Conservation (phyloP, 2,329 filamentous ascomycete genomes). For the Cytospora piceicola region DNA sequence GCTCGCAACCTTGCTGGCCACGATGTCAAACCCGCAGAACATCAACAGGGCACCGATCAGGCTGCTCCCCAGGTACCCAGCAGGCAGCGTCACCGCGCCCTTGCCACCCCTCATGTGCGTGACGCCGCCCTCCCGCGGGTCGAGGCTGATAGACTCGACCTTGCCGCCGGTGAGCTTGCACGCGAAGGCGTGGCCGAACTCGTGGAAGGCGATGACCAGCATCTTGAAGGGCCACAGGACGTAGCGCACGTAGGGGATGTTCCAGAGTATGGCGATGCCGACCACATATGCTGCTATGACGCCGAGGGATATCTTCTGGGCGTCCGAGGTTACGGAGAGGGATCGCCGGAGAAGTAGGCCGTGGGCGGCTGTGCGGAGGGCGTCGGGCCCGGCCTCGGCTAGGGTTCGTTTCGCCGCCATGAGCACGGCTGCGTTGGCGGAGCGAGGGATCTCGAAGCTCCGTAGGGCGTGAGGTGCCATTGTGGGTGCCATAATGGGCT, state of each 20-base stretch:
- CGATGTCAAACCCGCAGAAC: conserved; percentile 81
- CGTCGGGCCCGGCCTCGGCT: conserved; percentile 20
- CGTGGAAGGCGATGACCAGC: conserved; percentile 83
- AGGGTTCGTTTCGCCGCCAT: conserved; percentile 19
- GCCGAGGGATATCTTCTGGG: conserved; percentile 72
- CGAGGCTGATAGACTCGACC: conserved; percentile 74
- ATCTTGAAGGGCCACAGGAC: conserved; percentile 86
- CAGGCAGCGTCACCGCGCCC: conserved; percentile 71
- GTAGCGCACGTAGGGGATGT: conserved; percentile 75
- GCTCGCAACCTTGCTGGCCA: conserved; percentile 78
- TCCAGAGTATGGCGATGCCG: conserved; percentile 77
- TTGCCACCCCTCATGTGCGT: conserved; percentile 75
- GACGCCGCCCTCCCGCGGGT: conserved; percentile 76
- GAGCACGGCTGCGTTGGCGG: conserved; percentile 13
- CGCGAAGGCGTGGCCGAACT: conserved; percentile 76
- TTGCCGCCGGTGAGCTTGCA: conserved; percentile 73
- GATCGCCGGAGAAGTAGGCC: conserved; percentile 48
- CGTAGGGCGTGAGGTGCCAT: conserved; percentile 7
- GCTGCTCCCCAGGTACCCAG: conserved; percentile 77
- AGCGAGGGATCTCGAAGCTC: conserved; percentile 21
- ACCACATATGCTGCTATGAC: conserved; percentile 74
- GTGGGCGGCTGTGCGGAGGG: conserved; percentile 21
- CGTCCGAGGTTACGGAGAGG: conserved; percentile 62
- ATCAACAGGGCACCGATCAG: conserved; percentile 77
- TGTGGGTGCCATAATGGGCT: conserved; percentile 23